Evolutionary conservation across 2,329 filamentous ascomycete species (phyloP).

Genomic region (Coleophoma eucalyptorum): DNA sequence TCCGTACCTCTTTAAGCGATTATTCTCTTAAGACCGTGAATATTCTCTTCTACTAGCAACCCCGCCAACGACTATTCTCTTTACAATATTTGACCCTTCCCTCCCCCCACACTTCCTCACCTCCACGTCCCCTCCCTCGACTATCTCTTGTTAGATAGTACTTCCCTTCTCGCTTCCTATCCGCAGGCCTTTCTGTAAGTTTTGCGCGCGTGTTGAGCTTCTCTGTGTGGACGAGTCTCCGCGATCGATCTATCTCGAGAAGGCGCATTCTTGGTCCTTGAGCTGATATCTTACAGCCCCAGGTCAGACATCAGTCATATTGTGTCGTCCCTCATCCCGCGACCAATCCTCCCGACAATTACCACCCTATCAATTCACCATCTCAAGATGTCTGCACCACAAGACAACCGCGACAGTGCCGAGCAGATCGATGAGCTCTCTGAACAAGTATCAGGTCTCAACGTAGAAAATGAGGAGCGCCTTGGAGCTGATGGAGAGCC

Average conservation of each 20-base stretch:
- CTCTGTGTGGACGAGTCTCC: neutral
- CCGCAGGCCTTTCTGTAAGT: constrained; percentile 5
- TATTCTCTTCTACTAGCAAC: constrained; percentile 12
- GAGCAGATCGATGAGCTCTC: constrained; percentile 44
- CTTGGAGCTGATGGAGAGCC: constrained; percentile 72
- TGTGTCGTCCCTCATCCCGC: constrained; percentile 3
- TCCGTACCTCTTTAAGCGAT: too few relatives aligned
- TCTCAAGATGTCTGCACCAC: constrained; percentile 23
- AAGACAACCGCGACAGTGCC: constrained; percentile 25
- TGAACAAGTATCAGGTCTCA: constrained; percentile 62
- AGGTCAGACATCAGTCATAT: neutral
- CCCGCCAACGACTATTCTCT: constrained; percentile 12
- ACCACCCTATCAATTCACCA: constrained; percentile 1
- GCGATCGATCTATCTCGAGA: too few relatives aligned
- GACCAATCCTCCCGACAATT: neutral
- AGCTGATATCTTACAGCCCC: too few relatives aligned
- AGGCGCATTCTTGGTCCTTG: too few relatives aligned
- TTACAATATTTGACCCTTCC: constrained; percentile 5
- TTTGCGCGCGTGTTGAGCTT: constrained; percentile 2
- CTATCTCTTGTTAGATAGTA: neutral
- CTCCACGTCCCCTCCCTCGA: constrained; percentile 10
- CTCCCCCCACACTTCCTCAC: constrained; percentile 6
- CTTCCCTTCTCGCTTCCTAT: neutral
- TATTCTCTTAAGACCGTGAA: too few relatives aligned
- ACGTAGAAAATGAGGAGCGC: constrained; percentile 58